Percentiles rank a stretch among this genome's conserved stretches.
Evolutionary conservation across 352 stramenopile species (phyloP).

Genomic region (Phytophthora constricta): DNA sequence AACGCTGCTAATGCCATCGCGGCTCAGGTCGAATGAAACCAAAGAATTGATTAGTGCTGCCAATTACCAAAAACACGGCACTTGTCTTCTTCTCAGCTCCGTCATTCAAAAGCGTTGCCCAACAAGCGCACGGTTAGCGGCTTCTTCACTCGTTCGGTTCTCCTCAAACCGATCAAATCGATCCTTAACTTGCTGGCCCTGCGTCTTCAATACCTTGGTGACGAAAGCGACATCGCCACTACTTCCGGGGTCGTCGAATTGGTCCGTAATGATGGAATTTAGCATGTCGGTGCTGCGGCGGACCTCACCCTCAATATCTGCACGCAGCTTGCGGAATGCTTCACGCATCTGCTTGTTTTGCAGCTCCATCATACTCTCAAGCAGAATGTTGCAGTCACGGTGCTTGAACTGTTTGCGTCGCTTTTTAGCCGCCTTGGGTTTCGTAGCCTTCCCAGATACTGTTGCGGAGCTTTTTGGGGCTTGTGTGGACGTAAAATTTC

Average conservation of each 20-base stretch:
- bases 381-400: conserved; percentile 32
- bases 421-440: neutral
- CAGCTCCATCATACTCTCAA: conserved; percentile 36
- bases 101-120: conserved; percentile 4
- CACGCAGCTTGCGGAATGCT: conserved; percentile 16
- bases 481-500: neutral
- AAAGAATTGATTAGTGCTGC: neutral
- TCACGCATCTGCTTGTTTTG: conserved; percentile 26
- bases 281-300: conserved; percentile 28
- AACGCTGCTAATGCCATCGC: neutral
- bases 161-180: conserved; percentile 30
- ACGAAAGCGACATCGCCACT: conserved; percentile 27
- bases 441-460: conserved; percentile 2
- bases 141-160: conserved; percentile 17
- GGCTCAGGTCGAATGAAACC: no score
- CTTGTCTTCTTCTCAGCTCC: neutral
- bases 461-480: neutral
- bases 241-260: conserved; percentile 23
- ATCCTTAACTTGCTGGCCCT: conserved; percentile 24
- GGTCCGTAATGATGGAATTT: conserved; percentile 24
- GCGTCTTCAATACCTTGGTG: conserved; percentile 24
- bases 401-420: conserved; percentile 20
- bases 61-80: neutral
- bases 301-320: conserved; percentile 21
- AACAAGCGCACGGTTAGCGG: conserved; percentile 17